Conservation (phyloP, 2,329 filamentous ascomycete genomes). For the Apiospora arundinis region DNA sequence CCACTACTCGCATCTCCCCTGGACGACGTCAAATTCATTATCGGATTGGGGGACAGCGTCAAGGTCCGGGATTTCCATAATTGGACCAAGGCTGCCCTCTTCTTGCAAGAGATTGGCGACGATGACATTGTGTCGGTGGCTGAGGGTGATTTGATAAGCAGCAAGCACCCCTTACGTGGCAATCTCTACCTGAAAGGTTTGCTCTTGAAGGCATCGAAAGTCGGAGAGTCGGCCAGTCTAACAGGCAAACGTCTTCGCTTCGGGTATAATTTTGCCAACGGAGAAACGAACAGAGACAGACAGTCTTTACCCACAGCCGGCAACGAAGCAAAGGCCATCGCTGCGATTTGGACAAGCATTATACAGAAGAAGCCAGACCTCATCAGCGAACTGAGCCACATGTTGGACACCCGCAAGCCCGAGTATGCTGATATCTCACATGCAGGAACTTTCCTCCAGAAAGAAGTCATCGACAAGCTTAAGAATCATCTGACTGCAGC, state of each 20-base stretch:
- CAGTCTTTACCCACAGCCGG: neutral
- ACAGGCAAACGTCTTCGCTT: neutral
- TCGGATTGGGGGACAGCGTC: constrained; percentile 27
- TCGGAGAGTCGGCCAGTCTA: constrained; percentile 31
- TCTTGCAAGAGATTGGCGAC: constrained; percentile 26
- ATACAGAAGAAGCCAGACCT: neutral
- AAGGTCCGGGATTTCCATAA: constrained; percentile 28
- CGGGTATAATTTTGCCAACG: neutral
- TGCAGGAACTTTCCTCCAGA: neutral
- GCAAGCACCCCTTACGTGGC: constrained; percentile 27
- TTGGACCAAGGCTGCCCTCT: constrained; percentile 33
- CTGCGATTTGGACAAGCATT: neutral
- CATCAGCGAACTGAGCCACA: neutral
- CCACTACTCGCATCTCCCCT: constrained; percentile 25
- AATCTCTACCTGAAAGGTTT: constrained; percentile 36
- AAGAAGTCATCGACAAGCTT: neutral
- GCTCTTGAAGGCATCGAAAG: constrained; percentile 27
- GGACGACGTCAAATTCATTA: constrained; percentile 33
- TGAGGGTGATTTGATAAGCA: constrained; percentile 32
- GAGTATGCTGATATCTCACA: neutral
- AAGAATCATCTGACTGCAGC: neutral
- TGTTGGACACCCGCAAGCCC: neutral
- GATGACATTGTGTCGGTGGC: constrained; percentile 22
- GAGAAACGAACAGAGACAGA: neutral
- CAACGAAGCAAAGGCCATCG: neutral